Conservation (phyloP, 345 rosid species). For the Atalantia buxifolia region DNA sequence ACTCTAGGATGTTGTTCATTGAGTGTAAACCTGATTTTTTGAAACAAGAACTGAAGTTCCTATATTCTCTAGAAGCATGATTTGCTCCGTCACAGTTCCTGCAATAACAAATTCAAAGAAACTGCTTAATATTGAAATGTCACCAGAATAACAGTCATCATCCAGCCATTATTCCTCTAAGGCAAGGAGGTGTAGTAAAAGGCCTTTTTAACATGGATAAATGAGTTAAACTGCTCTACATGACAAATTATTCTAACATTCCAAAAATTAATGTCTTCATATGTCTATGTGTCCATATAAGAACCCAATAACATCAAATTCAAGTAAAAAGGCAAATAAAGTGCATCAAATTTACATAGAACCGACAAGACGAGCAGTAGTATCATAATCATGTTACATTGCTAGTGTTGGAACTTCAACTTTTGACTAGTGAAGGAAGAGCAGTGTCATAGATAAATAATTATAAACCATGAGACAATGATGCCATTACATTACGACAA, state of each 20-base stretch:
- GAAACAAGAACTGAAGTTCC: constrained; percentile 97
- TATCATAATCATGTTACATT: background rate
- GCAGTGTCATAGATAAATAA: background rate
- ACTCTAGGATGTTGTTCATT: background rate
- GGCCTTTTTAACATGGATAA: background rate
- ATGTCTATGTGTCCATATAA: background rate
- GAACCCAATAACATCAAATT: background rate
- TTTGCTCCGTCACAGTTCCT: constrained; percentile 82
- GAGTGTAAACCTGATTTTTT: constrained; percentile 58
- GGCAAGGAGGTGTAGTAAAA: background rate
- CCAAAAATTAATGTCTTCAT: background rate
- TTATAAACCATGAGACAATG: too few species aligned
- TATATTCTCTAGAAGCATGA: constrained; percentile 97
- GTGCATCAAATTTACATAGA: background rate
- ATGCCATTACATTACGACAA: background rate
- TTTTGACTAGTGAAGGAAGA: background rate
- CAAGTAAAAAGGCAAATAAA: background rate
- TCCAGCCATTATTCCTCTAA: background rate
- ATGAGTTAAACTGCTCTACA: background rate
- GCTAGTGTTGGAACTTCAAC: background rate
- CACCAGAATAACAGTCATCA: background rate
- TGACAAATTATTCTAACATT: background rate
- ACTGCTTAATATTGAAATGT: background rate
- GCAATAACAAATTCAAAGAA: constrained; percentile 25
- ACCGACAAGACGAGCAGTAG: background rate